Conservation (phyloP, 2,329 filamentous ascomycete genomes). For the Aspergillus arachidicola region DNA sequence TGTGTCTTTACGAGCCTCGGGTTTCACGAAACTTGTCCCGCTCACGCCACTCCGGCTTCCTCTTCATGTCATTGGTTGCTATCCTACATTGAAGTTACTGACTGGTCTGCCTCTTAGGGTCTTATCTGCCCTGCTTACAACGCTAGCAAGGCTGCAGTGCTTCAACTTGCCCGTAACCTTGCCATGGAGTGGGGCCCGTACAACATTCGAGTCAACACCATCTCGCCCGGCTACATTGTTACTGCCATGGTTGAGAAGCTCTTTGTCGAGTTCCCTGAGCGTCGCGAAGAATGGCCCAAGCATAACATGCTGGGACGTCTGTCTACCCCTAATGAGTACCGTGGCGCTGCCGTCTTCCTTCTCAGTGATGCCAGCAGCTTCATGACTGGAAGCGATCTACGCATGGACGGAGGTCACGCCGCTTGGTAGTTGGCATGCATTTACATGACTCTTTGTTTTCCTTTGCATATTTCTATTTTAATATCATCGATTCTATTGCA, state of each 20-base stretch:
- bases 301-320: constrained; percentile 82
- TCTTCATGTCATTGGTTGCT: background rate
- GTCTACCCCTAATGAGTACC: constrained; percentile 69
- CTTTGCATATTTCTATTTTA: constrained; percentile 2
- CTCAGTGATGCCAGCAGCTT: constrained; percentile 55
- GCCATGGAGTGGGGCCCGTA: constrained; percentile 53
- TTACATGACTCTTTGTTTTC: background rate
- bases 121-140: constrained; percentile 54
- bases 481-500: constrained; percentile 11
- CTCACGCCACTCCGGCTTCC: constrained; percentile 10
- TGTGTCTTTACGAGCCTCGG: background rate
- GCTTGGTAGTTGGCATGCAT: constrained; percentile 49
- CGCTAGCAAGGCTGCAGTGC: constrained; percentile 51
- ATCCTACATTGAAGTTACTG: background rate
- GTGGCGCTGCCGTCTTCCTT: constrained; percentile 55
- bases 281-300: constrained; percentile 78
- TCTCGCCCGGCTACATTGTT: constrained; percentile 52
- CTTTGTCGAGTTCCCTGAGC: constrained; percentile 67
- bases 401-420: constrained; percentile 58
- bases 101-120: constrained; percentile 33
- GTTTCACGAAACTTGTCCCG: background rate
- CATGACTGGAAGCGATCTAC: constrained; percentile 58
- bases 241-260: constrained; percentile 50
- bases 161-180: constrained; percentile 51
- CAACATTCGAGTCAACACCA: constrained; percentile 53